Conservation (phyloP, 495 filamentous ascomycete species). For the Ramalina peruviana region DNA sequence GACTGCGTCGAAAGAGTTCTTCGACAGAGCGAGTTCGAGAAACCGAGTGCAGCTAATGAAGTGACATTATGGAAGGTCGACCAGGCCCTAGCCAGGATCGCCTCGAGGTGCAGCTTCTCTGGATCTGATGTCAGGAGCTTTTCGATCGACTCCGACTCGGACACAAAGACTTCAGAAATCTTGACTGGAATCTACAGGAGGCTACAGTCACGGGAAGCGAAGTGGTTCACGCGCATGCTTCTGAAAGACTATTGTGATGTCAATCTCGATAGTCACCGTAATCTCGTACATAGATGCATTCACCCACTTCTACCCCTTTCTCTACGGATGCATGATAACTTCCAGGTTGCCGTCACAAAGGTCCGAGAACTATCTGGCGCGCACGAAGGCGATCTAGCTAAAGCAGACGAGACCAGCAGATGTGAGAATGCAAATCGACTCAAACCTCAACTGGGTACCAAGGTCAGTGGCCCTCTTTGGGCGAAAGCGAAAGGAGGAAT, state of each 20-base stretch:
- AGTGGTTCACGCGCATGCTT: constrained; percentile 78
- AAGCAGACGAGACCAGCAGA: constrained; percentile 10
- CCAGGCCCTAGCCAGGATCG: constrained; percentile 42
- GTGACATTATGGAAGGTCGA: constrained; percentile 70
- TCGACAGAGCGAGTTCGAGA: constrained; percentile 42
- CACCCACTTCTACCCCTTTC: constrained; percentile 47
- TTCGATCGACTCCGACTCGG: constrained; percentile 27
- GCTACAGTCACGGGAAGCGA: constrained; percentile 56
- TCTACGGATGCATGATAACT: constrained; percentile 50
- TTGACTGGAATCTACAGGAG: constrained; percentile 37
- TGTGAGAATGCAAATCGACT: constrained; percentile 32
- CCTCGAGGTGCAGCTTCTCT: constrained; percentile 54
- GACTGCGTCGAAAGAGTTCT: constrained; percentile 55
- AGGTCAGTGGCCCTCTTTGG: constrained; percentile 67
- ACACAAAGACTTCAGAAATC: constrained; percentile 11
- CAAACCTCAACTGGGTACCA: constrained; percentile 51
- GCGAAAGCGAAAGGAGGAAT: constrained; percentile 41
- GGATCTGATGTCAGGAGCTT: constrained; percentile 41
- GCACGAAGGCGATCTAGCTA: not conserved
- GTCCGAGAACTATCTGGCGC: constrained; percentile 20
- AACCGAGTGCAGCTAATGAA: constrained; percentile 19
- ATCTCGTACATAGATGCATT: constrained; percentile 32
- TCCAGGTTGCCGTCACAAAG: constrained; percentile 35
- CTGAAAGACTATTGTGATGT: constrained; percentile 49
- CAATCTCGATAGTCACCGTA: constrained; percentile 41